Conservation (phyloP, 2,329 filamentous ascomycete genomes). For the Aureobasidium sp. region DNA sequence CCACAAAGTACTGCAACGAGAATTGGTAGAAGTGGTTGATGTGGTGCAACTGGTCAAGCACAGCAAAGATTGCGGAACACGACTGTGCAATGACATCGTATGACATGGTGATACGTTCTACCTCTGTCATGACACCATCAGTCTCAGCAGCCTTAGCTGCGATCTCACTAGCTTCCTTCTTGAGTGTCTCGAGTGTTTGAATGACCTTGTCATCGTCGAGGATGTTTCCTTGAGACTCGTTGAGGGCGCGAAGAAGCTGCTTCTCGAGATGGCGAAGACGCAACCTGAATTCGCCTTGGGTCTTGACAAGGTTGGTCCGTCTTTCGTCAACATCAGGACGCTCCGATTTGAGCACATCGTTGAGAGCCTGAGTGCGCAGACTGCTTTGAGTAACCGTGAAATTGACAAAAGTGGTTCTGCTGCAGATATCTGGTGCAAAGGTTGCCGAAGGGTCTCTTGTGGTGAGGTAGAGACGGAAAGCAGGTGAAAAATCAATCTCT, state of each 20-base stretch:
- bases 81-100: conserved; percentile 90
- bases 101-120: conserved; percentile 89
- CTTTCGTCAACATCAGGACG: conserved; percentile 95
- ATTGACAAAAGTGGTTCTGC: conserved; percentile 97
- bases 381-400: conserved; percentile 99
- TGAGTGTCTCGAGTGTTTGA: conserved; percentile 92
- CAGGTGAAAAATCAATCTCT: conserved; percentile 96
- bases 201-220: conserved; percentile 98
- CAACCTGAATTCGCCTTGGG: conserved; percentile 99
- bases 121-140: conserved; percentile 95
- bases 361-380: conserved; percentile 93
- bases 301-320: conserved; percentile 93
- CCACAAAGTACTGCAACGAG: conserved; percentile 94
- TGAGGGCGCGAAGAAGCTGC: conserved; percentile 84
- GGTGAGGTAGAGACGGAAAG: conserved; percentile 91
- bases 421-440: conserved; percentile 95
- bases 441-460: conserved; percentile 93
- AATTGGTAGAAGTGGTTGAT: conserved; percentile 99
- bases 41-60: conserved; percentile 93
- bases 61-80: conserved; percentile 94
- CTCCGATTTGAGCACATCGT: conserved; percentile 95
- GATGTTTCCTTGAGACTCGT: conserved; percentile 95
- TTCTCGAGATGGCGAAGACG: conserved; percentile 94
- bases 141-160: conserved; percentile 94
- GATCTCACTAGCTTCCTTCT: conserved; percentile 95